Conservation (phyloP, 306 rosid species). For the Glycine latifolia region DNA sequence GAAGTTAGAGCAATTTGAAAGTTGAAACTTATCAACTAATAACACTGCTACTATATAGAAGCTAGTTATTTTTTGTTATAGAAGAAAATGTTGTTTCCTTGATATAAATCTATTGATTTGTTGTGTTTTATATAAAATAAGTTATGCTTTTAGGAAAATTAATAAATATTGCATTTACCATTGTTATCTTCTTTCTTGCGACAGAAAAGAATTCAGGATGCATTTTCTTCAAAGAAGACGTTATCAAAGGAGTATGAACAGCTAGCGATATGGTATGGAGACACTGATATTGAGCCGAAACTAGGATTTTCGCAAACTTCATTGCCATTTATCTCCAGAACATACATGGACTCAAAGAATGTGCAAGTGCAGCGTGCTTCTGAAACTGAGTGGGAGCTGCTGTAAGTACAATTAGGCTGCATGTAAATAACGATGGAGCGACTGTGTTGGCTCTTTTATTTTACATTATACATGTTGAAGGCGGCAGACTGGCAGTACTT, state of each 20-base stretch:
- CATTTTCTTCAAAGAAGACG: slow-evolving; percentile 76
- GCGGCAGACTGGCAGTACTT: slow-evolving; percentile 2
- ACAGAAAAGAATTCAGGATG: slow-evolving; percentile 80
- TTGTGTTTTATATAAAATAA: slow-evolving; percentile 2
- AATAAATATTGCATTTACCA: slow-evolving; percentile 12
- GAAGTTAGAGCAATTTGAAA: neutral
- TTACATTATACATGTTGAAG: slow-evolving; percentile 19
- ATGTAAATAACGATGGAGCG: slow-evolving; percentile 46
- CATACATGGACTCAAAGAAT: slow-evolving; percentile 28
- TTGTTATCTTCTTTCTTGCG: slow-evolving; percentile 18
- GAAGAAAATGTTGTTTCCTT: slow-evolving; percentile 28
- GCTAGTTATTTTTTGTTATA: neutral
- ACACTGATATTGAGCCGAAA: slow-evolving; percentile 49
- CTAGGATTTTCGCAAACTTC: slow-evolving; percentile 32
- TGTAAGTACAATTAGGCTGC: slow-evolving; percentile 49
- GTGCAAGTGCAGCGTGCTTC: slow-evolving; percentile 49
- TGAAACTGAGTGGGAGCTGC: slow-evolving; percentile 89
- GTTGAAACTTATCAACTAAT: slow-evolving; percentile 7
- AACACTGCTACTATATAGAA: neutral
- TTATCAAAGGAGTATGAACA: slow-evolving; percentile 82
- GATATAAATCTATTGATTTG: slow-evolving; percentile 20
- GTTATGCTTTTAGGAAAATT: slow-evolving; percentile 37
- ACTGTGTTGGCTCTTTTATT: slow-evolving; percentile 20
- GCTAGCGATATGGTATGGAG: slow-evolving; percentile 91
- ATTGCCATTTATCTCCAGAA: slow-evolving; percentile 46